Evolutionary conservation across 2,329 filamentous ascomycete species (phyloP).

Genomic region (Samsoniella hepiali): DNA sequence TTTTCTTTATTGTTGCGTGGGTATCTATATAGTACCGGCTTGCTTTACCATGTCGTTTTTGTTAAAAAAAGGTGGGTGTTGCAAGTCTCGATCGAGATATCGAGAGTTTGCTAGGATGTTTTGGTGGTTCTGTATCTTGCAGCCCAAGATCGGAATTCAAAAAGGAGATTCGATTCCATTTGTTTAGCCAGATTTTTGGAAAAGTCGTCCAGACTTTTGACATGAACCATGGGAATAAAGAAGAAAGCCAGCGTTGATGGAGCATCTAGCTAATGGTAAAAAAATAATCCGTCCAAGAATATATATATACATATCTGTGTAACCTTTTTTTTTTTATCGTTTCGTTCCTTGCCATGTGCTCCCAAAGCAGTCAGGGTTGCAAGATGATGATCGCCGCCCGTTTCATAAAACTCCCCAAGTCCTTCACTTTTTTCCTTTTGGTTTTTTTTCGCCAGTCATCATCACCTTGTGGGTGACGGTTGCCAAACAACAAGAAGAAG

Average conservation of each 20-base stretch:
- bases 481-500: background rate
- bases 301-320: background rate
- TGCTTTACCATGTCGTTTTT: slow-evolving; percentile 20
- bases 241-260: background rate
- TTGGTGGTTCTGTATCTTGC: too few species aligned
- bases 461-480: too few species aligned
- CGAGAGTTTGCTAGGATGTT: too few species aligned
- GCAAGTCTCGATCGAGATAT: too few species aligned
- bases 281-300: background rate
- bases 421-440: background rate
- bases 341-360: background rate
- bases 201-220: background rate
- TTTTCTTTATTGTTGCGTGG: slow-evolving; percentile 26
- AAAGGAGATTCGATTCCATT: too few species aligned
- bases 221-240: background rate
- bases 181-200: background rate
- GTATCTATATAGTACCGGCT: slow-evolving; percentile 22
- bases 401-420: background rate
- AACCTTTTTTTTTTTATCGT: slow-evolving; percentile 1
- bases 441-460: too few species aligned
- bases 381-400: background rate
- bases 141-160: too few species aligned
- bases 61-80: background rate
- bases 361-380: too few species aligned
- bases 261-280: background rate